A percentile compares a stretch with the other conserved stretches of the same genome.
Evolutionary conservation across 1,284 basidiomycete genomes (phyloP).

Genomic region (Fomes fomentarius): DNA sequence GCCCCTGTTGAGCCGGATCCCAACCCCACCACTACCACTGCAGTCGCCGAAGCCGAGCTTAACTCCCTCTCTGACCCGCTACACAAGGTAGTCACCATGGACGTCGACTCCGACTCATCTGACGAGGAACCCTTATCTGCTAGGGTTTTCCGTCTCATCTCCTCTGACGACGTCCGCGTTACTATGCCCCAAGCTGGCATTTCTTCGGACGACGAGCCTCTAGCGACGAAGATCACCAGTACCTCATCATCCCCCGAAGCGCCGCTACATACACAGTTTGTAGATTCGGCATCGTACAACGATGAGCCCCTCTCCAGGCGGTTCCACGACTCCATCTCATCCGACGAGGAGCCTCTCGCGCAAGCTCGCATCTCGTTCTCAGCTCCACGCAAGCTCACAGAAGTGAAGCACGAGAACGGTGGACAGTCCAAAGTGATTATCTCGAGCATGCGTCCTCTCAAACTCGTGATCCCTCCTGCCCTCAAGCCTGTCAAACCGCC

Average conservation of each 20-base stretch:
- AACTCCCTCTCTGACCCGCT: too few relatives aligned
- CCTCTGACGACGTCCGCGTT: constrained; percentile 1
- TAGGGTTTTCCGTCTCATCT: background rate
- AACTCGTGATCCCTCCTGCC: background rate
- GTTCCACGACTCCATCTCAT: background rate
- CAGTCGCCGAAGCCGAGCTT: too few relatives aligned
- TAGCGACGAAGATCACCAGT: background rate
- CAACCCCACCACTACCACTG: too few relatives aligned
- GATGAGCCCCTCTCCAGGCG: background rate
- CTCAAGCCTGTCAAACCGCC: background rate
- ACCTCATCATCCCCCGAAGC: too few relatives aligned
- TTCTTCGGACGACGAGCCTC: constrained; percentile 3
- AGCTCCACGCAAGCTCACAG: too few relatives aligned
- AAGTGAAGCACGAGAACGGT: too few relatives aligned
- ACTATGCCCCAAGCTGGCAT: background rate
- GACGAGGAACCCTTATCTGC: background rate
- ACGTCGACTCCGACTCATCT: background rate
- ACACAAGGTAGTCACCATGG: too few relatives aligned
- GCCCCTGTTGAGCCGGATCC: too few relatives aligned
- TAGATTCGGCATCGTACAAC: background rate
- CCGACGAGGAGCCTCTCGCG: background rate
- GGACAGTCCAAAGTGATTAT: background rate
- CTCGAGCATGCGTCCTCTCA: background rate
- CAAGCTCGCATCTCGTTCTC: too few relatives aligned
- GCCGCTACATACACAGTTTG: too few relatives aligned